Base-by-base conservation (phyloP, 2,329 filamentous ascomycete species). In the Neocatenulostroma microsporum region DNA sequence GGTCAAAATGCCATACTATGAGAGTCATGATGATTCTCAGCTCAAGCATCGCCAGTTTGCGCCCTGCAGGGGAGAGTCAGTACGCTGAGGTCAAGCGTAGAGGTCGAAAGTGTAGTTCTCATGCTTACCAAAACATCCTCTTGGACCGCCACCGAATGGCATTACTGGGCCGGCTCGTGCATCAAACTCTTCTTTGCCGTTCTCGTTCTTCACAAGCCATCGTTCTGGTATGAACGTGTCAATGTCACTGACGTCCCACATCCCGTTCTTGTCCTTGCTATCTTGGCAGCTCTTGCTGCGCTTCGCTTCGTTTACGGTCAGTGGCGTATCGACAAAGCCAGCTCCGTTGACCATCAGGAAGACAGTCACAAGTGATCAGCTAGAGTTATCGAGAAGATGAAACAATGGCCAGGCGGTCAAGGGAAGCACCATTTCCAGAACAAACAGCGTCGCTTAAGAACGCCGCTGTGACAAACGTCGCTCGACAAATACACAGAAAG, bases 151-250 rank as follows among this genome's bases (percentile, higher is more conserved):
- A 0, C 61, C 60, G 41, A 66, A 66, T 1, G 53, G 48, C 23
- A 60, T 37, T 5, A 34, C 37, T 18, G 63, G 61, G 9, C 64
- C 47, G 3, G 61, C 56, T 21, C 50, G 45, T 2, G 53, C 28
- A 42, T 65, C 55, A 42, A 63, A 66, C 2, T 39, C 46, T 11
- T 55, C 46, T 10, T 48, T 42, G 2, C 50, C 56, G 5, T 47
- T 24, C 9, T 48, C 45, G 9, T 57, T 48, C 4, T 24, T 42
- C 2, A 44, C 46, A 3, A 69, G 48, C 66, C 65, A 68, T 25
- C 65, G 50, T 36, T 60, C 53, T 1, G 66, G 65, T 12, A 56
- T 48, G 43, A 68, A 68, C 2, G 23, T 41, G 11, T 31, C 35
- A 14, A 63, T 53, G 9, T 55, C 50, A 2, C 40, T 37, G 18